Conservation (phyloP, 371 early-diverging fungal genomes). For the Mucor lusitanicus region DNA sequence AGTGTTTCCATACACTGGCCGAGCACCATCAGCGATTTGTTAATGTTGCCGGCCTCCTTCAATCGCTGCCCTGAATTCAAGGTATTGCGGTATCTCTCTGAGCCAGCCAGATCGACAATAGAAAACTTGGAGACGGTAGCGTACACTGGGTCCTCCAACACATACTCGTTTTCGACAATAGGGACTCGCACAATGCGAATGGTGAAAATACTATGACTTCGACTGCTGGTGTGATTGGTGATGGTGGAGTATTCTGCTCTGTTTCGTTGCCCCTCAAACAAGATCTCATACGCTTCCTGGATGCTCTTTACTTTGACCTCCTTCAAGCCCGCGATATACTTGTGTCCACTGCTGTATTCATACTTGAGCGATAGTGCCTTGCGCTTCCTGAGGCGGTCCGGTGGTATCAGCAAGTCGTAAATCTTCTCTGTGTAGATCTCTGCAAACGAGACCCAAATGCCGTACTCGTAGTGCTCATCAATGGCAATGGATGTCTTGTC, state of each 20-base stretch:
- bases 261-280: constrained; percentile 63
- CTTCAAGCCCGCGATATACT: constrained; percentile 56
- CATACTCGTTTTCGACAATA: constrained; percentile 51
- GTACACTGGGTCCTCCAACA: constrained; percentile 48
- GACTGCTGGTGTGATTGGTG: constrained; percentile 62
- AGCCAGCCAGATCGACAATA: constrained; percentile 97
- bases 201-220: constrained; percentile 77
- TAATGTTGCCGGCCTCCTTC: constrained; percentile 94
- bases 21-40: constrained; percentile 91
- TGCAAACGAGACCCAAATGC: constrained; percentile 75
- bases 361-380: constrained; percentile 61
- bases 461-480: constrained; percentile 61
- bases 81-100: constrained; percentile 87
- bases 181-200: constrained; percentile 64
- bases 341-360: constrained; percentile 55
- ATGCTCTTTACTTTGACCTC: constrained; percentile 62
- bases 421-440: constrained; percentile 88
- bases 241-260: constrained; percentile 66
- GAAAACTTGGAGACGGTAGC: constrained; percentile 63
- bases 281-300: constrained; percentile 63
- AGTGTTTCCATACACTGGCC: constrained; percentile 84
- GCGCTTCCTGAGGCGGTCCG: constrained; percentile 35
- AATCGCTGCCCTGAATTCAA: constrained; percentile 77
- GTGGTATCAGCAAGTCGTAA: constrained; percentile 69
- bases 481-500: constrained; percentile 25